phyloP scores from a whole-genome alignment of 164 flowering plant species.

The Chimonanthus salicifolius region DNA sequence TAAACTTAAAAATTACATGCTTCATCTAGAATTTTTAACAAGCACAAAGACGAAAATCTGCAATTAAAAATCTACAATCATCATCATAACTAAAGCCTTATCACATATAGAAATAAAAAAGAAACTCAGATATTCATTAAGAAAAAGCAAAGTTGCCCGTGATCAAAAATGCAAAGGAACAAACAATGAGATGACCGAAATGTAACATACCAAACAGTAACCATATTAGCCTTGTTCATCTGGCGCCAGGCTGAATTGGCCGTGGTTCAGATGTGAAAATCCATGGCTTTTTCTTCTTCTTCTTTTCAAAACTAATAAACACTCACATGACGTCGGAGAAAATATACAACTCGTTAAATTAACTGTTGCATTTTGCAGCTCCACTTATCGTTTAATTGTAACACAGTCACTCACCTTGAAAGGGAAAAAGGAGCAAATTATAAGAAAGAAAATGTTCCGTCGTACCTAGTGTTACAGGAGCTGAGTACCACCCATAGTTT shows the following conservation, averaged over 20 bases:
- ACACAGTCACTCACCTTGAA: slow-evolving; percentile 18
- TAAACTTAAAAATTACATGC: no score
- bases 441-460: not conserved
- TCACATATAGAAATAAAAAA: no score
- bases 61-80: no score
- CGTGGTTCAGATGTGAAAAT: not conserved
- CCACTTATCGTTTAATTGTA: slow-evolving; percentile 10
- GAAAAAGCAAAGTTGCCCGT: no score
- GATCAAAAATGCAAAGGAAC: no score
- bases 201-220: not conserved
- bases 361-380: slow-evolving; percentile 17
- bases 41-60: no score
- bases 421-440: not conserved
- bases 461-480: slow-evolving; percentile 8
- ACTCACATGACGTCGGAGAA: slow-evolving; percentile 20
- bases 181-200: no score
- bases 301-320: not conserved
- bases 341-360: slow-evolving; percentile 32
- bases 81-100: no score
- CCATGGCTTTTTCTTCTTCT: slow-evolving; percentile 1
- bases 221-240: slow-evolving; percentile 7
- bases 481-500: not conserved
- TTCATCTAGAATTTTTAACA: no score
- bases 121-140: no score
- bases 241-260: not conserved